Conservation (phyloP, 768 basidiomycete species). For the Lactarius hengduanensis region DNA sequence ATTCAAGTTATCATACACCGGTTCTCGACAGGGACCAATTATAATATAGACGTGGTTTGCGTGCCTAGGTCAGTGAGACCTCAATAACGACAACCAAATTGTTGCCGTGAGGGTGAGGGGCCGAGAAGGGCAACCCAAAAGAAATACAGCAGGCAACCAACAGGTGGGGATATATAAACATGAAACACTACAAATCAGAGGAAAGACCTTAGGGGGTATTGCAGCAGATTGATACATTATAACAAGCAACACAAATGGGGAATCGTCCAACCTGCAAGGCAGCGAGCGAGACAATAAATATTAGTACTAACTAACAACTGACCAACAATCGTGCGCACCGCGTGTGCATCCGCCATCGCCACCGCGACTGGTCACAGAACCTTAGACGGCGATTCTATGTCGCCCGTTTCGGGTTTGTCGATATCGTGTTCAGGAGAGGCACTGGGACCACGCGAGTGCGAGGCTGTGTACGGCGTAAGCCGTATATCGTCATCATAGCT, state of each 20-base stretch:
- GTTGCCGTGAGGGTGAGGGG: no score
- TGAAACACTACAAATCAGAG: neutral
- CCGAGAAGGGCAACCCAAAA: neutral
- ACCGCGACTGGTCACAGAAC: neutral
- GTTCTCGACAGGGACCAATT: no score
- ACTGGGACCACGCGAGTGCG: neutral
- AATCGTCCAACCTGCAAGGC: neutral
- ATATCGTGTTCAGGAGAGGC: neutral
- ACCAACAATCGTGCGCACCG: neutral
- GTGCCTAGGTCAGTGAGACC: no score
- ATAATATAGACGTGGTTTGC: no score
- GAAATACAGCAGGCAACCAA: neutral
- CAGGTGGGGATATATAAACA: neutral
- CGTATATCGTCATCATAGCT: slow-evolving; percentile 24
- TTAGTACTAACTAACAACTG: neutral
- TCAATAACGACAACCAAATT: no score
- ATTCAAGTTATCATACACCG: no score
- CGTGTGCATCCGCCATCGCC: no score
- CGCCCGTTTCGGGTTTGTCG: neutral
- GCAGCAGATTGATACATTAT: slow-evolving; percentile 7
- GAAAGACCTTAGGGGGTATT: neutral
- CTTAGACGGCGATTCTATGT: neutral
- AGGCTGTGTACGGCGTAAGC: slow-evolving; percentile 10
- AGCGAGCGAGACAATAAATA: neutral
- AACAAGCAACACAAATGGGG: neutral